These are phyloP conservation scores for Celoporthe dispersa DNA, from an alignment of 2,329 filamentous ascomycete species.

Conservation along the genomic window DNA sequence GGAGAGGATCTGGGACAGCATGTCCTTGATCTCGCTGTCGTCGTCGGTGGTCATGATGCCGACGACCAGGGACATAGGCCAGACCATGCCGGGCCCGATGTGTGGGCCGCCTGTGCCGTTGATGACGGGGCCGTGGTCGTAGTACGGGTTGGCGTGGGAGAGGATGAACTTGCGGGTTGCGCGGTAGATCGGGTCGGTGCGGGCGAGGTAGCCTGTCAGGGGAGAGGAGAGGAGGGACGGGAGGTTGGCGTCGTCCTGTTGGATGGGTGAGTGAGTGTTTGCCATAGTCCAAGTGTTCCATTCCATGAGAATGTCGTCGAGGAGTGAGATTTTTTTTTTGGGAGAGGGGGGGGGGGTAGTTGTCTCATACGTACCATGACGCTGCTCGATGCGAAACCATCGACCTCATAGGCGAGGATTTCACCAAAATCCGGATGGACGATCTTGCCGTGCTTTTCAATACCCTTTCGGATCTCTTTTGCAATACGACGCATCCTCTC, in stretches of 20 bases:
- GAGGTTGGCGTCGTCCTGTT: slow-evolving; percentile 58
- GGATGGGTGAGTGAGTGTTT: no score
- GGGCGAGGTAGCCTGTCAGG: slow-evolving; percentile 55
- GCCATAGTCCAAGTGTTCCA: no score
- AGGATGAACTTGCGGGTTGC: slow-evolving; percentile 72
- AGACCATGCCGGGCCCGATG: slow-evolving; percentile 60
- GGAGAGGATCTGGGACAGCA: slow-evolving; percentile 59
- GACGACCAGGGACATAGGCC: slow-evolving; percentile 72
- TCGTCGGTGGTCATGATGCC: slow-evolving; percentile 69
- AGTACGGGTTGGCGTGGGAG: slow-evolving; percentile 66
- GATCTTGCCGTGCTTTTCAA: slow-evolving; percentile 72
- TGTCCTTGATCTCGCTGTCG: slow-evolving; percentile 63
- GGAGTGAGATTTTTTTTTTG: neutral
- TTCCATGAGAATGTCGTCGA: neutral
- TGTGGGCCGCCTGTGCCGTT: slow-evolving; percentile 37
- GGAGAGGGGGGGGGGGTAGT: no score
- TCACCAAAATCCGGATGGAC: slow-evolving; percentile 60
- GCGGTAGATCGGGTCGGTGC: slow-evolving; percentile 60
- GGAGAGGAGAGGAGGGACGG: slow-evolving; percentile 60
- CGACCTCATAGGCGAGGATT: slow-evolving; percentile 69
- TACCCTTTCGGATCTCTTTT: slow-evolving; percentile 65
- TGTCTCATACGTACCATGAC: slow-evolving; percentile 24
- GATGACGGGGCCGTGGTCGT: slow-evolving; percentile 29
- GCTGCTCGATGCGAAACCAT: slow-evolving; percentile 51
- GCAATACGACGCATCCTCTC: slow-evolving; percentile 56